Percentiles rank a stretch among this genome's conserved stretches.
These are phyloP conservation scores for Xanthoconium separans DNA, from an alignment of 1,284 basidiomycete genomes.

Conservation along the genomic window DNA sequence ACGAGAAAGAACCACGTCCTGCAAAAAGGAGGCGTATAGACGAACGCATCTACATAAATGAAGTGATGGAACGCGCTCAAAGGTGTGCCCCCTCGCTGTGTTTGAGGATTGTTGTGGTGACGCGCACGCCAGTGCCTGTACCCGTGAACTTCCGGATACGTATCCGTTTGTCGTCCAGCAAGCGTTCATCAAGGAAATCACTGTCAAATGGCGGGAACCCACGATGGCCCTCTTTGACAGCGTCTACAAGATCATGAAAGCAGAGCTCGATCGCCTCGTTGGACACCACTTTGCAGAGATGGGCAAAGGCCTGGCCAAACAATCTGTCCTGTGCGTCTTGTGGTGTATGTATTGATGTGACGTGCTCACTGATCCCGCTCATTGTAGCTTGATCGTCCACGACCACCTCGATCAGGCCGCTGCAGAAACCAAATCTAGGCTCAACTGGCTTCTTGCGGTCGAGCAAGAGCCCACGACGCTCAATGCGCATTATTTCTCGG, in stretches of 20 bases:
- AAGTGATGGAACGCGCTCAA: conserved; percentile 47
- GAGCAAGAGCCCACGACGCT: not conserved
- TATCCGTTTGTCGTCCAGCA: conserved; percentile 61
- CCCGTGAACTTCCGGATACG: conserved; percentile 63
- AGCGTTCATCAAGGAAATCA: conserved; percentile 44
- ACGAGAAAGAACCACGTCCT: not conserved
- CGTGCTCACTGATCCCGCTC: not conserved
- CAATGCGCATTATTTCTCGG: not conserved
- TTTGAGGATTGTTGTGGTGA: not conserved
- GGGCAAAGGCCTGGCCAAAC: not conserved
- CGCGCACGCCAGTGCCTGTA: conserved; percentile 46
- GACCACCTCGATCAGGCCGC: not conserved
- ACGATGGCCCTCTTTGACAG: conserved; percentile 44
- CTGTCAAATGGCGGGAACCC: conserved; percentile 48
- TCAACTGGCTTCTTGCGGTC: not conserved
- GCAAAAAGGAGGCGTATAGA: not conserved
- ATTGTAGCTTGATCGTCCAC: not conserved
- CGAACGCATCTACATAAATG: conserved; percentile 49
- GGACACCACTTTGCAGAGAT: conserved; percentile 40
- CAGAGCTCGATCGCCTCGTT: conserved; percentile 41
- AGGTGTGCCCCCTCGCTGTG: conserved; percentile 23
- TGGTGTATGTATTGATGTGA: not conserved
- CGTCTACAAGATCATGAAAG: conserved; percentile 39
- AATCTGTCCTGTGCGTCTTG: not conserved
- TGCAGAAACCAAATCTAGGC: not conserved